Conservation (phyloP, 306 rosid species). For the Fragaria vesca region DNA sequence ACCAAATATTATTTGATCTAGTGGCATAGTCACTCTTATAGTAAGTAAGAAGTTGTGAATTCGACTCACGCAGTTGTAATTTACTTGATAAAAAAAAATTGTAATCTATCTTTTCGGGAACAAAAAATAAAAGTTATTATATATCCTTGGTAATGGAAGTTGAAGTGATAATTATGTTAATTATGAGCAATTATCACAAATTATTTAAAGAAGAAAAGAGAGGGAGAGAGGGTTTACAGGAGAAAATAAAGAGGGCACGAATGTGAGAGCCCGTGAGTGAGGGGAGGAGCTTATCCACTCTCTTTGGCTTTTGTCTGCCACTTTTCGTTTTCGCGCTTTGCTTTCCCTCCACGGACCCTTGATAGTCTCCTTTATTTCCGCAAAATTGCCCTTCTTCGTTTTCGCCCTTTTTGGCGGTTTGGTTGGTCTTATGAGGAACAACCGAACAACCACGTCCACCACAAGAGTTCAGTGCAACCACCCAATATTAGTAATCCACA, state of each 20-base stretch:
- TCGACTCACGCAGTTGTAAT: too few relatives aligned
- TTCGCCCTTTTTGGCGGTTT: background rate
- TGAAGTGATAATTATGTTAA: background rate
- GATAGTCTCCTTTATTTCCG: constrained; percentile 18
- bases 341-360: constrained; percentile 33
- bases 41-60: too few relatives aligned
- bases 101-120: too few relatives aligned
- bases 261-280: background rate
- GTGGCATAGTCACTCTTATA: too few relatives aligned
- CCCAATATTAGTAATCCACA: background rate
- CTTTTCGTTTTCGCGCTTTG: background rate
- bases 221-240: background rate
- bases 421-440: background rate
- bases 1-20: too few relatives aligned
- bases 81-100: too few relatives aligned
- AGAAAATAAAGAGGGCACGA: background rate
- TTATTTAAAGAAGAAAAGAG: background rate
- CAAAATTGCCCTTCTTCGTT: constrained; percentile 16
- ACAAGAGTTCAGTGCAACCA: background rate
- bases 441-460: constrained; percentile 1
- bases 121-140: background rate
- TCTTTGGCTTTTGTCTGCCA: constrained; percentile 35
- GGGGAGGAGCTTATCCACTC: constrained; percentile 28
- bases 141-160: background rate
- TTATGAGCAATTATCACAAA: background rate